These are phyloP conservation scores for Ogataea nitratoaversa DNA, from an alignment of 805 yeast genomes.

Conservation along the genomic window DNA sequence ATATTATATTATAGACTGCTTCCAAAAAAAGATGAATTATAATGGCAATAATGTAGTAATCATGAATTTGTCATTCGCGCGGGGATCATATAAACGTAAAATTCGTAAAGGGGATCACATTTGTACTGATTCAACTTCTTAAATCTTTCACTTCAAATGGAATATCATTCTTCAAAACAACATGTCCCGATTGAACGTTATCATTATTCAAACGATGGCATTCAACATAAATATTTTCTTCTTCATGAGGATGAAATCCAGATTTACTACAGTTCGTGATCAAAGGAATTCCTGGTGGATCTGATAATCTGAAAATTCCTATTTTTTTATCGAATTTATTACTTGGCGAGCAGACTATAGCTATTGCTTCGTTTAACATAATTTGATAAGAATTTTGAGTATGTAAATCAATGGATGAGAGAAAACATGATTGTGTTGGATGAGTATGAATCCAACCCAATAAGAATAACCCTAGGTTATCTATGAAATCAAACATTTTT, in stretches of 20 bases:
- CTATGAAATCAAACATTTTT: constrained; percentile 50
- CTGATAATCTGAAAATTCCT: constrained; percentile 59
- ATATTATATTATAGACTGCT: too few species aligned
- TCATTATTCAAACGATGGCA: constrained; percentile 35
- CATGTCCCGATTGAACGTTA: constrained; percentile 41
- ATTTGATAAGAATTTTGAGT: constrained; percentile 66
- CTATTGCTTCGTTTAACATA: constrained; percentile 67
- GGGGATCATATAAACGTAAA: too few species aligned
- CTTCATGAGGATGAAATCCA: constrained; percentile 63
- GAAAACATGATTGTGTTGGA: constrained; percentile 68
- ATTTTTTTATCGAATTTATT: constrained; percentile 37
- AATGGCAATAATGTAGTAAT: too few species aligned
- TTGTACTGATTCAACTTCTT: too few species aligned
- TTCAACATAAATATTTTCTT: constrained; percentile 43
- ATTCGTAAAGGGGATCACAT: background rate
- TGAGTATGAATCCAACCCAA: constrained; percentile 76
- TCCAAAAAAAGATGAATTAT: too few species aligned
- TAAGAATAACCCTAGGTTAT: constrained; percentile 52
- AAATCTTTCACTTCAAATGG: constrained; percentile 50
- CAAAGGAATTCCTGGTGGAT: constrained; percentile 58
- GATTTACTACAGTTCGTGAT: constrained; percentile 46
- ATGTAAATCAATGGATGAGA: constrained; percentile 63
- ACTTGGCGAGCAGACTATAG: constrained; percentile 60
- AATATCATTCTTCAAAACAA: constrained; percentile 38
- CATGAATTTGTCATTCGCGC: too few species aligned